Evolutionary conservation across 257 asterid species (phyloP).

Genomic region (Nicotiana paniculata): DNA sequence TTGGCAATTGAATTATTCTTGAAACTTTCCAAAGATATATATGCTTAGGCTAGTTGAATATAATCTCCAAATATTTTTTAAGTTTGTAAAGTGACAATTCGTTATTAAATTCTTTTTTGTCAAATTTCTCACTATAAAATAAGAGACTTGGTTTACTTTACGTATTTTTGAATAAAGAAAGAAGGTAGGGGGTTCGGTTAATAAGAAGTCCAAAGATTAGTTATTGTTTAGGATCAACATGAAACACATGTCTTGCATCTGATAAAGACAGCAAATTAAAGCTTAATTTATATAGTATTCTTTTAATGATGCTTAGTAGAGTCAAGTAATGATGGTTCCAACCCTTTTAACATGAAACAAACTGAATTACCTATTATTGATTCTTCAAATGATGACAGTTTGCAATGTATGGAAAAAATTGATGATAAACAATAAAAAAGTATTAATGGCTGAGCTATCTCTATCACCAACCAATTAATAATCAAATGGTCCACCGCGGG

Average conservation of each 20-base stretch:
- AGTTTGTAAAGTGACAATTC: slow-evolving; percentile 18
- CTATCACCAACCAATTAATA: slow-evolving; percentile 3
- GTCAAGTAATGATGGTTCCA: neutral
- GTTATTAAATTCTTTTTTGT: slow-evolving; percentile 7
- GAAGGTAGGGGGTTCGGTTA: slow-evolving; percentile 1
- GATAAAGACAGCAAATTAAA: neutral
- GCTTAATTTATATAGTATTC: neutral
- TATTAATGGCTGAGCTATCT: neutral
- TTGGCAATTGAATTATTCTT: neutral
- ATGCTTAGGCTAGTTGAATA: slow-evolving; percentile 11
- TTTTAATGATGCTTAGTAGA: neutral
- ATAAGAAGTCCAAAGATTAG: neutral
- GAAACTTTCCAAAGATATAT: neutral
- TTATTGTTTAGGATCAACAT: neutral
- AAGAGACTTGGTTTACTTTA: neutral
- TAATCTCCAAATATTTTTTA: neutral
- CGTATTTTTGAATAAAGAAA: neutral
- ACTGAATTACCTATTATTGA: neutral
- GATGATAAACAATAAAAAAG: neutral
- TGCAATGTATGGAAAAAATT: neutral
- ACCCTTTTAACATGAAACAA: neutral
- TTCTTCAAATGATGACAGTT: neutral
- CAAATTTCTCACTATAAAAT: neutral
- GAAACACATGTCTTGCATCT: slow-evolving; percentile 1
- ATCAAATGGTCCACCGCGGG: slow-evolving; percentile 21